Evolutionary conservation across 257 asterid species (phyloP).

Genomic region (Paulownia fortunei): DNA sequence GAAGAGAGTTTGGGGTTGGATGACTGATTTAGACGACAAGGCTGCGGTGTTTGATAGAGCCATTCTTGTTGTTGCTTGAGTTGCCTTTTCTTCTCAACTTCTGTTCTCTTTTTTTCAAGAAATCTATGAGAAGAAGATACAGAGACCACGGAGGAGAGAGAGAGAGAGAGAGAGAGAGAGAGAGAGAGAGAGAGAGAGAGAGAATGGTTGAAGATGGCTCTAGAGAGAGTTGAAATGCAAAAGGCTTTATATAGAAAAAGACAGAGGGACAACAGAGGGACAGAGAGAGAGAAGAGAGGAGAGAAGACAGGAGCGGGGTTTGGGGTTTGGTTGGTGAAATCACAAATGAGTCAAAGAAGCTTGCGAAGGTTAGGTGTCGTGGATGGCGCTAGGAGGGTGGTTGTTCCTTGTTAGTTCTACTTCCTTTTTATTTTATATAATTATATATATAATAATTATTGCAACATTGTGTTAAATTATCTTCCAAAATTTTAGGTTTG

Average conservation of each 20-base stretch:
- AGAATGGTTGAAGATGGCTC: slow-evolving; percentile 25
- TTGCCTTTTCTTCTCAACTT: neutral
- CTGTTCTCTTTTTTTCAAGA: neutral
- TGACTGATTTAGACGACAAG: slow-evolving; percentile 52
- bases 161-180: slow-evolving; percentile 14
- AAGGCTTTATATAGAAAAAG: slow-evolving; percentile 37
- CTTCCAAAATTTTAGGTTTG: no score
- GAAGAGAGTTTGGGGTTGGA: slow-evolving; percentile 44
- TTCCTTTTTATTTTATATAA: neutral
- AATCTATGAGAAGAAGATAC: slow-evolving; percentile 23
- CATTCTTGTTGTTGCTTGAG: slow-evolving; percentile 33
- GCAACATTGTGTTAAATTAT: no score
- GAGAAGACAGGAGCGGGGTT: neutral
- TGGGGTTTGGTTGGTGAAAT: slow-evolving; percentile 36
- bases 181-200: slow-evolving; percentile 22
- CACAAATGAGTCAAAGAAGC: slow-evolving; percentile 20
- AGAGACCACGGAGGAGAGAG: slow-evolving; percentile 18
- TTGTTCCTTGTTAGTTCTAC: neutral
- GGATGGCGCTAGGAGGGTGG: neutral
- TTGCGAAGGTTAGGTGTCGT: slow-evolving; percentile 39
- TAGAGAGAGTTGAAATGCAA: neutral
- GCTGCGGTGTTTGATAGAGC: slow-evolving; percentile 63
- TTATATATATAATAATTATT: neutral
- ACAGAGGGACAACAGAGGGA: neutral
- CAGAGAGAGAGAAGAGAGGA: neutral